phyloP scores from a whole-genome alignment of 257 asterid species.

The Solanum tacnaense region DNA sequence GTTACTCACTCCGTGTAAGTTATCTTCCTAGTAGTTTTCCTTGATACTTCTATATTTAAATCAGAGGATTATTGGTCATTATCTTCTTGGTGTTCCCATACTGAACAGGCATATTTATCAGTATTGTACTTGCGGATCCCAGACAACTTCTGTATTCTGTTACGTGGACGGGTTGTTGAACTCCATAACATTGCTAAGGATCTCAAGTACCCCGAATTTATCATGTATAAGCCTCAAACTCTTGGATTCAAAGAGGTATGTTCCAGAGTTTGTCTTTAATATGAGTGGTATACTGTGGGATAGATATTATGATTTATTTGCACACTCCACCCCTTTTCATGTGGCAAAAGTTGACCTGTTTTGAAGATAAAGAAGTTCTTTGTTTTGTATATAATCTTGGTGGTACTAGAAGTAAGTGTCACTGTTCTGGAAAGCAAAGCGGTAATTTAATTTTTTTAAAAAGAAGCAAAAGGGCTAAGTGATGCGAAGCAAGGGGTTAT shows the following conservation, averaged over 20 bases:
- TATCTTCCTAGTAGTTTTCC: not conserved
- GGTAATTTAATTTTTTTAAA: not conserved
- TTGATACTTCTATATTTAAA: not conserved
- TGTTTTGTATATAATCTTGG: not conserved
- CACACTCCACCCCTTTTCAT: not conserved
- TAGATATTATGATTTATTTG: not conserved
- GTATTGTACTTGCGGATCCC: constrained; percentile 60
- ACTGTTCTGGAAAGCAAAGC: not conserved
- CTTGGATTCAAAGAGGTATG: constrained; percentile 39
- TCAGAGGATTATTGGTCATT: not conserved
- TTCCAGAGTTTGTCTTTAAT: not conserved
- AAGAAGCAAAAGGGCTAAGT: not conserved
- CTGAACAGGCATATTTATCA: constrained; percentile 78
- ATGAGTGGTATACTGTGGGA: not conserved
- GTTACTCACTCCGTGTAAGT: constrained; percentile 81
- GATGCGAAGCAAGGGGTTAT: not conserved
- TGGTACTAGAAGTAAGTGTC: not conserved
- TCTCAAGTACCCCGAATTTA: constrained; percentile 69
- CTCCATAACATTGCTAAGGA: constrained; percentile 64
- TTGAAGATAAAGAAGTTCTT: not conserved
- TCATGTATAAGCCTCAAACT: constrained; percentile 67
- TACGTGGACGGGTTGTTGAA: constrained; percentile 66
- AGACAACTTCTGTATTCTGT: constrained; percentile 40
- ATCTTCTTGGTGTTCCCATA: not conserved
- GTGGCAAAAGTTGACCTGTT: not conserved